Evolutionary conservation across 2,329 filamentous ascomycete genomes (phyloP), one percentile per base, ranked within the genome.

Genomic region (Apiospora phragmitis): DNA sequence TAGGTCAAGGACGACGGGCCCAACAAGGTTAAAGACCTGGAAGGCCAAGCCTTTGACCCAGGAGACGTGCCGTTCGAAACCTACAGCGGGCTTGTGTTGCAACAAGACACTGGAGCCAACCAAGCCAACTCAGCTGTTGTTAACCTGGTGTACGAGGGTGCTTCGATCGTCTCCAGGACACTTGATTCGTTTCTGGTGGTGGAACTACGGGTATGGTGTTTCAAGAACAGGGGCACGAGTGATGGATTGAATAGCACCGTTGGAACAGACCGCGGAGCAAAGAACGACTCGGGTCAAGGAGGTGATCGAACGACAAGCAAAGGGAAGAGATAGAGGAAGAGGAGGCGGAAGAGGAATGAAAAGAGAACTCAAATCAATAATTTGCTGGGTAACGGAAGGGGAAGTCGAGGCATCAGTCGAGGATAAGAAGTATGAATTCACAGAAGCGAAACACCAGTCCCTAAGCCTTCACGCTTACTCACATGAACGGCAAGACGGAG

Each of bases 131-230:
- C 32, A 62, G 55, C 9, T 24, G 18, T 35, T 18, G 21, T 35
- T 16, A n/a, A 38, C 29, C 32, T 38, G 32, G 32, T 62, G 32
- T 38, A 62, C 55, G 55, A 62, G 18, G 29, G 9, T 62, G 55
- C 55, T 62, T 62, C 55, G 29, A 12, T 62, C 18, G 55, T 62
- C 9, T n/a, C 32, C 18, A 24, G 55, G 29, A 18, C 55, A 38
- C 21, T 38, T 8, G 32, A 62, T 62, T 18, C 8, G 55, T 14
- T 38, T 3, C 9, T 47, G 21, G 8, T 35, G 51, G 55, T 62
- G 55, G 55, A 62, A 21, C 55, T 62, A n/a, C 55, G 55, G 55
- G 18, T 62, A 38, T 62, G 32, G 32, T n/a, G 55, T 62, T 62
- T 62, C 55, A 62, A 62, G 18, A 38, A 62, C 29, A 11, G 21